These are phyloP conservation scores for Cutaneotrichosporon arboriforme DNA, from an alignment of 1,284 basidiomycete genomes.

Conservation along the genomic window DNA sequence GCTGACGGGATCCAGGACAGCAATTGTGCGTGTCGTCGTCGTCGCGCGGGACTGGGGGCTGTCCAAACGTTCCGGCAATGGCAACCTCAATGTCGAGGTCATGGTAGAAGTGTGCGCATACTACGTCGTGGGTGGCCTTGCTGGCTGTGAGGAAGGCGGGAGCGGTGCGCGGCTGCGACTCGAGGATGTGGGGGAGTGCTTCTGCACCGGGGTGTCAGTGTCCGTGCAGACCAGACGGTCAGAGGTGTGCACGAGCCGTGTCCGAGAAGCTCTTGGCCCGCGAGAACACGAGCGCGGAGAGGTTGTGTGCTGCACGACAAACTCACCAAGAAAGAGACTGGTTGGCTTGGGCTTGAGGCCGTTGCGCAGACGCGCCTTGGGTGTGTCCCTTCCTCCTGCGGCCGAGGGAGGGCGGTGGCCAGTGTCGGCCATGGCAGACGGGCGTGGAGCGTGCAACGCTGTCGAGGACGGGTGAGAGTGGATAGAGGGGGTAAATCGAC, in stretches of 20 bases:
- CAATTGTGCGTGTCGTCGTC: neutral
- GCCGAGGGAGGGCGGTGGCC: too few species aligned
- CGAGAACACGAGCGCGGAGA: neutral
- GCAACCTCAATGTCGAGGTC: conserved; percentile 13
- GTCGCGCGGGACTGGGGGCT: neutral
- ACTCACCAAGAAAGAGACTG: conserved; percentile 1
- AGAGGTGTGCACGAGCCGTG: neutral
- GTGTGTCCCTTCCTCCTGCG: too few species aligned
- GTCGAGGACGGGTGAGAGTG: too few species aligned
- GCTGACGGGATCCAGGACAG: conserved; percentile 9
- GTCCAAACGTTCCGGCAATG: conserved; percentile 10
- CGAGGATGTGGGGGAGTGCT: conserved; percentile 11
- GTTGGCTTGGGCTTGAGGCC: neutral
- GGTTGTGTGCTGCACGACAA: neutral
- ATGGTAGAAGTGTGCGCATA: conserved; percentile 5
- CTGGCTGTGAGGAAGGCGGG: conserved; percentile 6
- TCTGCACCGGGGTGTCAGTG: conserved; percentile 7
- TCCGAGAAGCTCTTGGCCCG: neutral
- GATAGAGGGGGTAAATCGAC: too few species aligned
- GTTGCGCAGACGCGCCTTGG: neutral
- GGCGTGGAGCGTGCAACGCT: too few species aligned
- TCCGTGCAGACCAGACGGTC: neutral
- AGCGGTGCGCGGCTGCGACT: neutral
- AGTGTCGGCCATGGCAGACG: too few species aligned
- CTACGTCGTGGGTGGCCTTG: neutral